Evolutionary conservation across 768 basidiomycete species (phyloP).

Genomic region (Xerocomellus intermedius): DNA sequence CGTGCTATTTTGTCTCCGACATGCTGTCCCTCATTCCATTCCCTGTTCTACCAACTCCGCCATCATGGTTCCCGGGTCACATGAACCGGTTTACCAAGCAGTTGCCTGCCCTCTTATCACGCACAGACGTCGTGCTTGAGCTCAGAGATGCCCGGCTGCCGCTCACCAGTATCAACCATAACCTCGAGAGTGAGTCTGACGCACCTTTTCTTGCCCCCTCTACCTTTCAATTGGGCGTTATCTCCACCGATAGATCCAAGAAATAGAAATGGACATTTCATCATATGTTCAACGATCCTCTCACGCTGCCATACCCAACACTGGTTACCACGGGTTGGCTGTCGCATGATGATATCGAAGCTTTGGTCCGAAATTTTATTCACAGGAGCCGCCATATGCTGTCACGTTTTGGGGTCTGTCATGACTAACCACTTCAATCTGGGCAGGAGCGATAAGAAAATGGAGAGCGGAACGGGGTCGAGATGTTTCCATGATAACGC

Average conservation of each 20-base stretch:
- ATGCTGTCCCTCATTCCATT: slow-evolving; percentile 39
- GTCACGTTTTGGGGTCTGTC: slow-evolving; percentile 11
- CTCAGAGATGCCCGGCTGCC: slow-evolving; percentile 91
- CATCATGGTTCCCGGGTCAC: slow-evolving; percentile 96
- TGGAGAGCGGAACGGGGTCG: slow-evolving; percentile 71
- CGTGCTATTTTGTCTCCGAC: slow-evolving; percentile 11
- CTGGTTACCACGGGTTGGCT: slow-evolving; percentile 13
- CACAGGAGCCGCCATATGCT: slow-evolving; percentile 2
- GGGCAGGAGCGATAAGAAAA: slow-evolving; percentile 58
- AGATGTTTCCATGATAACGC: slow-evolving; percentile 42
- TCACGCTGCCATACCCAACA: slow-evolving; percentile 20
- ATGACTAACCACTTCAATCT: slow-evolving; percentile 19
- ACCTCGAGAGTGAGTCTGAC: slow-evolving; percentile 68
- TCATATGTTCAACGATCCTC: slow-evolving; percentile 16
- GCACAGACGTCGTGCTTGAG: slow-evolving; percentile 91
- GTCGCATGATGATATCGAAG: slow-evolving; percentile 13
- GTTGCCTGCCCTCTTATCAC: slow-evolving; percentile 72
- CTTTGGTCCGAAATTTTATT: slow-evolving; percentile 11
- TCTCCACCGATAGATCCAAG: slow-evolving; percentile 6
- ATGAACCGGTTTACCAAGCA: slow-evolving; percentile 85
- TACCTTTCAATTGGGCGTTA: not conserved
- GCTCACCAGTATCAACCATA: slow-evolving; percentile 89
- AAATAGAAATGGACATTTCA: slow-evolving; percentile 16
- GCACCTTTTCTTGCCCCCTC: not conserved
- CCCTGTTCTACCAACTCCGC: slow-evolving; percentile 62